Evolutionary conservation across 2,329 filamentous ascomycete species (phyloP), one percentile per base, ranked within the genome.

Genomic region (Niveomyces coronatus): DNA sequence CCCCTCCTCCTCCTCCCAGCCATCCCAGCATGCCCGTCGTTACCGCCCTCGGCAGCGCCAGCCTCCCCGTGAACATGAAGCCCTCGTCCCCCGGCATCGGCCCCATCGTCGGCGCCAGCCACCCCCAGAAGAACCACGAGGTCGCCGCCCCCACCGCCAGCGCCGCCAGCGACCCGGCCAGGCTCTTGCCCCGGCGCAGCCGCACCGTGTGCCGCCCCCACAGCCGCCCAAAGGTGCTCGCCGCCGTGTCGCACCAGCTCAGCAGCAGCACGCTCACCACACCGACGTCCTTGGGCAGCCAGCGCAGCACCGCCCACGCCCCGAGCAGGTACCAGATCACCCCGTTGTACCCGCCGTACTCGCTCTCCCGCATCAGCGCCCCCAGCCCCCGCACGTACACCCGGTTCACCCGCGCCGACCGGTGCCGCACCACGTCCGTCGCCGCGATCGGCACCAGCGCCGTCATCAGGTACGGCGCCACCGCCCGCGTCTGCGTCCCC

Each of bases 171-270:
- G 84, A 91, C 1, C 91, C 91, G 14, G 91, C 91, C 19, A 96
- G 67, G 43, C 86, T 94, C 73, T 98, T 98, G 29, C 88, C 88
- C 45, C 74, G 74, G 44, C 91, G 77, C 39, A 98, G 74, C 37
- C 82, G 75, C 26, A 85, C 85, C 2, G 91, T 98, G 56, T 95
- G 88, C 45, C 82, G 76, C 29, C 91, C 91, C 63, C 85, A 96
- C 11, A 89, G 67, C 39, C 91, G 76, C 37, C 91, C 91, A 54
- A 98, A 88, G 0, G 91, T 98, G 55, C 83, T 91, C 35, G 91
- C 91, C 24, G 91, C 91, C 1, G 91, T 96, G 58, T 98, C 91
- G 62, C 91, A 98, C 91, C 91, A 98, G 54, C 85, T 93, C 17
- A 98, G 75, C 28, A 98, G 73, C 51, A 98, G 68, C 30, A 96